Evolutionary conservation across 169 alveolate genomes (phyloP).

Genomic region (Eimeria maxima): DNA sequence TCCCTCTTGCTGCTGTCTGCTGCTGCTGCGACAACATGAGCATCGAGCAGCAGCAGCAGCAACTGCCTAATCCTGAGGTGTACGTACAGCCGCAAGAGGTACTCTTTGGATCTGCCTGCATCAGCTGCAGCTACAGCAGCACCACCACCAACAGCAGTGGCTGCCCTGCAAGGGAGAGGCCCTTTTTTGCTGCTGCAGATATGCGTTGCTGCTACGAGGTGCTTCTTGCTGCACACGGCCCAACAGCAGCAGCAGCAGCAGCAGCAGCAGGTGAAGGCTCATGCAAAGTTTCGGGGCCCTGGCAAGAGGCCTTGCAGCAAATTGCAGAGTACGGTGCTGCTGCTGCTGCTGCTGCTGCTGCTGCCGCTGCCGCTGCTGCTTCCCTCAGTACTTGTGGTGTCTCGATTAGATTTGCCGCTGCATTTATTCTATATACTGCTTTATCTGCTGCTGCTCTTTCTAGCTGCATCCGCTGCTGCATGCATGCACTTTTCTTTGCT

Average conservation of each 20-base stretch:
- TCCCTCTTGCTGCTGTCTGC: too few species aligned
- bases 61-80: background rate
- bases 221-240: background rate
- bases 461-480: too few species aligned
- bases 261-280: background rate
- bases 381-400: background rate
- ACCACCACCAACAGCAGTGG: constrained; percentile 1
- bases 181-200: constrained; percentile 10
- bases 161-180: background rate
- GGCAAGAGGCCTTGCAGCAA: constrained; percentile 80
- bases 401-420: too few species aligned
- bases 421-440: background rate
- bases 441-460: background rate
- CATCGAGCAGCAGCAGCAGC: too few species aligned
- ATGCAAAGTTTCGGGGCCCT: background rate
- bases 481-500: too few species aligned
- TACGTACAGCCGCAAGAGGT: background rate
- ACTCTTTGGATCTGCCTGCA: background rate
- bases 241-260: constrained; percentile 15
- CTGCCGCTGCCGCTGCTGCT: too few species aligned
- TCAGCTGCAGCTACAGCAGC: background rate
- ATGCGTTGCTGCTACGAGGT: constrained; percentile 6
- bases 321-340: constrained; percentile 89
- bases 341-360: constrained; percentile 85
- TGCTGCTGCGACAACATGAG: too few species aligned